Base-by-base conservation (phyloP, 1,139 yeast genomes). In the Yamadazyma dendronema region DNA sequence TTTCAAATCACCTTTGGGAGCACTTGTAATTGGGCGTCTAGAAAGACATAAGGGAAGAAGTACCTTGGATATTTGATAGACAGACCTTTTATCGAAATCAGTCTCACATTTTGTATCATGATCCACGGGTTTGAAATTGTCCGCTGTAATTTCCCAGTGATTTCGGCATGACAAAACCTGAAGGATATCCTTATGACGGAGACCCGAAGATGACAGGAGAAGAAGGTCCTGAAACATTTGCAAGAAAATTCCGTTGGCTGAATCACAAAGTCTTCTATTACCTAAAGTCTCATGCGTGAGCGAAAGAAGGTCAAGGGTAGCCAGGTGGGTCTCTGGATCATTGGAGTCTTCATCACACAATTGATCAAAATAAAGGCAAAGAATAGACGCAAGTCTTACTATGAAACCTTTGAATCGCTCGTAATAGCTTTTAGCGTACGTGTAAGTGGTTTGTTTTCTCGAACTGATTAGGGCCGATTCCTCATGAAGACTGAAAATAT, bases 121-220 rank as follows among this genome's bases (percentile, higher is more conserved):
- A 43, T 85, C 83, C 28, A 65, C 72, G 0, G 95, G 89, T 4
- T 67, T 65, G 46, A 77, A 78, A 5, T 68, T 69, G 15, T 81
- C 88, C 16, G 79, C 68, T 1, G 81, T 66, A 3, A 88, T 63
- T 2, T 71, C 65, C 40, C 86, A 72, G 30, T 87, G 95, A 51
- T 83, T 88, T 10, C 87, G 72, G 56, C 98, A 92, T 44, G 80
- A 73, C 16, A 92, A 63, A 24, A 88, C 70, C 51, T 92, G 97
- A 8, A 86, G 65, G 36, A 87, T 58, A 37, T 89, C 88, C 13
- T 37, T 39, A 42, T 83, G 81, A 17, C 41, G 40, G 3, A 37
- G 33, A 2, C 54, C 50, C 51, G 74, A 62, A 7, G 71, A 62
- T 19, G 74, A 60, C 1, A 63, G 52, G 4, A 79, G 62, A 17